phyloP scores from a whole-genome alignment of 768 basidiomycete genomes.

The Termitomyces heimii region DNA sequence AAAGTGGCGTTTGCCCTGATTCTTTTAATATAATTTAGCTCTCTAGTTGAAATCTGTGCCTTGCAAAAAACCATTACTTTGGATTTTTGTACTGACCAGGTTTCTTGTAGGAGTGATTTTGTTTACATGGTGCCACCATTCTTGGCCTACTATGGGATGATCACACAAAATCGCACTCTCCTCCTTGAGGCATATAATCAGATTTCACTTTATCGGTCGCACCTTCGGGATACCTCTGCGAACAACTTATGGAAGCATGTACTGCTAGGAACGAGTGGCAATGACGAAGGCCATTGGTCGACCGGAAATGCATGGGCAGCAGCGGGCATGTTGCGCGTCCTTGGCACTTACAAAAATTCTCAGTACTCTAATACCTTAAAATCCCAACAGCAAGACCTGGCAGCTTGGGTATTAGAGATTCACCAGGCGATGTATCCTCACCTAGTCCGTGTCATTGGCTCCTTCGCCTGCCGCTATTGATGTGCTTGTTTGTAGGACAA shows the following conservation, averaged over 20 bases:
- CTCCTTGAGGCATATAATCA: constrained; percentile 65
- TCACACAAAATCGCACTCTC: constrained; percentile 49
- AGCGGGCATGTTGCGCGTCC: constrained; percentile 79
- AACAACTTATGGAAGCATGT: constrained; percentile 76
- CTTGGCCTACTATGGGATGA: constrained; percentile 76
- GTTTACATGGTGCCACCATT: constrained; percentile 87
- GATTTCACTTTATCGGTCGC: constrained; percentile 62
- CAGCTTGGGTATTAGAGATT: constrained; percentile 65
- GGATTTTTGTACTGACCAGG: neutral
- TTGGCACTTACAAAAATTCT: constrained; percentile 66
- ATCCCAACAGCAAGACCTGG: constrained; percentile 51
- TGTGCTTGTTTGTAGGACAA: constrained; percentile 28
- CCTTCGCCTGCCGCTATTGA: neutral
- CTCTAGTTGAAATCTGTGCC: neutral
- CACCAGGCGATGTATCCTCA: constrained; percentile 62
- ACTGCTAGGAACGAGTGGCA: constrained; percentile 42
- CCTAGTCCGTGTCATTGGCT: constrained; percentile 37
- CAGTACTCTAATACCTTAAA: constrained; percentile 42
- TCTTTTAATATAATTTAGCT: neutral
- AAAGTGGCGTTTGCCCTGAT: neutral
- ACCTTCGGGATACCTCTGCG: constrained; percentile 47
- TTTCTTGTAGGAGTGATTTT: constrained; percentile 58
- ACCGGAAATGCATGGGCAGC: constrained; percentile 92
- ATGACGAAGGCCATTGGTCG: constrained; percentile 73
- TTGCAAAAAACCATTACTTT: neutral